A percentile compares a stretch with the other conserved stretches of the same genome.
phyloP scores from a whole-genome alignment of 2,329 filamentous ascomycete species.

The Arachnomyces sp. region DNA sequence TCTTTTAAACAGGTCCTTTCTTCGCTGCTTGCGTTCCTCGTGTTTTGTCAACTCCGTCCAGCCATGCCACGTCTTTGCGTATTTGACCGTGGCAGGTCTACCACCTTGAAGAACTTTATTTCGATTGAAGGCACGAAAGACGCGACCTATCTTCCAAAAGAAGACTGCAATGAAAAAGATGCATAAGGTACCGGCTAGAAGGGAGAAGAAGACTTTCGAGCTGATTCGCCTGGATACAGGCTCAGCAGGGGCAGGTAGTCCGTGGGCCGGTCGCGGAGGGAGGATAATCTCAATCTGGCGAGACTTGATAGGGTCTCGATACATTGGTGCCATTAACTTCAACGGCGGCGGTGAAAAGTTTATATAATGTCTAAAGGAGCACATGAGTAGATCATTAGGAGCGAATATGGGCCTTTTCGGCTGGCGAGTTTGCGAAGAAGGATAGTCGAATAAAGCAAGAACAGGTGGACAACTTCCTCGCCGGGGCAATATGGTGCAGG shows the following conservation, averaged over 20 bases:
- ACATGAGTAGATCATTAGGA: neutral
- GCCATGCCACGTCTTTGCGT: constrained; percentile 36
- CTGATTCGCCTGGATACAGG: constrained; percentile 21
- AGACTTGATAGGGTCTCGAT: neutral
- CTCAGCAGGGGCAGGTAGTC: constrained; percentile 16
- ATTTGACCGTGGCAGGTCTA: constrained; percentile 25
- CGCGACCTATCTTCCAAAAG: constrained; percentile 32
- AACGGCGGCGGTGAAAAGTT: too few species aligned
- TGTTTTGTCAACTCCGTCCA: constrained; percentile 30
- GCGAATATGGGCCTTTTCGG: neutral
- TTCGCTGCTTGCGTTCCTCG: constrained; percentile 20
- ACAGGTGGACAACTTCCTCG: too few species aligned
- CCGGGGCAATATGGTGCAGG: too few species aligned
- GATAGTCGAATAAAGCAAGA: too few species aligned
- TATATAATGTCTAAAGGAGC: too few species aligned
- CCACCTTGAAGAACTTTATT: constrained; percentile 25
- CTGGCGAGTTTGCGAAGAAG: neutral
- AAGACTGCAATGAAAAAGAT: constrained; percentile 32
- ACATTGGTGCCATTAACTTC: constrained; percentile 12
- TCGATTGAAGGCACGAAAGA: constrained; percentile 29
- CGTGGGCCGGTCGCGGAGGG: constrained; percentile 19
- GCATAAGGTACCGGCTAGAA: constrained; percentile 29
- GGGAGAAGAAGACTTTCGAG: constrained; percentile 22
- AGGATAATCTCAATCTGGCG: constrained; percentile 12
- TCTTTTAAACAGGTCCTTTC: constrained; percentile 14